These are phyloP conservation scores for Pelargonium cotyledonis DNA, from an alignment of 441 rosid genomes.

Conservation along the genomic window DNA sequence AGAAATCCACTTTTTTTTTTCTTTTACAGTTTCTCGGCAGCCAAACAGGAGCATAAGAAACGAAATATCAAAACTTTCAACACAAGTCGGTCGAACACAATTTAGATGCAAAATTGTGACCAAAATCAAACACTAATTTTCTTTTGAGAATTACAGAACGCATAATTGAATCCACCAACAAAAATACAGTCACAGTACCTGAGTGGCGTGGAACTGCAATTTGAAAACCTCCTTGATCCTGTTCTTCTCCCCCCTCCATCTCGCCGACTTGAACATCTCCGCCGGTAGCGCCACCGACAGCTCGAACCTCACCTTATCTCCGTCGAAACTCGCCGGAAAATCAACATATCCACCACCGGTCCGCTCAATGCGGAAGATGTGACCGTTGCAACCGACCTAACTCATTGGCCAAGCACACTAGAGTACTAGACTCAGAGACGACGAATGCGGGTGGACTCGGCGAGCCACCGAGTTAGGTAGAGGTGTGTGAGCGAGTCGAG, in stretches of 20 bases:
- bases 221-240: slow-evolving; percentile 67
- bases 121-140: background rate
- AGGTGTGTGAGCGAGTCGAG: background rate
- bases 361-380: background rate
- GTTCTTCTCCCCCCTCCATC: slow-evolving; percentile 77
- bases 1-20: background rate
- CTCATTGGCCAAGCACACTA: background rate
- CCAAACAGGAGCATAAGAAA: background rate
- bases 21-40: too few relatives aligned
- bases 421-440: background rate
- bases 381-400: background rate
- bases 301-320: slow-evolving; percentile 22
- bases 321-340: slow-evolving; percentile 22
- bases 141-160: background rate
- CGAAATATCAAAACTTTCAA: background rate
- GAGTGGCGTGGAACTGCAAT: slow-evolving; percentile 74
- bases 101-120: background rate
- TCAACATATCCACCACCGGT: slow-evolving; percentile 8
- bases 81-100: background rate
- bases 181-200: slow-evolving; percentile 29
- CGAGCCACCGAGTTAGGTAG: background rate
- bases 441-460: background rate
- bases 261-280: slow-evolving; percentile 68
- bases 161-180: background rate
- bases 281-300: slow-evolving; percentile 18